Conservation (phyloP, 139 green algal genomes). For the Deuterostichococcus epilithicus region DNA sequence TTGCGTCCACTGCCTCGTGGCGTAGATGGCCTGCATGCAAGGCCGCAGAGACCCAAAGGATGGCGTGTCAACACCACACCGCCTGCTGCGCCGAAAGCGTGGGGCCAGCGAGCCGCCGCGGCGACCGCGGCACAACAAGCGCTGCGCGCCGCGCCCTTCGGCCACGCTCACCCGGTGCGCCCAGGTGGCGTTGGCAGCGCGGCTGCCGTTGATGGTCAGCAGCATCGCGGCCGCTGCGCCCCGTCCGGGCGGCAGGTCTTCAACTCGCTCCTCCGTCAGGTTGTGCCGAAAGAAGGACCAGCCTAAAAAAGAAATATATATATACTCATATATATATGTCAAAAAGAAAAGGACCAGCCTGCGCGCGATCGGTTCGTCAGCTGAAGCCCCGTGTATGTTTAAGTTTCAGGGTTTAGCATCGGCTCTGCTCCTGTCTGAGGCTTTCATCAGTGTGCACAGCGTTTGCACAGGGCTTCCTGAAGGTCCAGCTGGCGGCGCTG, state of each 20-base stretch:
- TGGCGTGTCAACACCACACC: too few species aligned
- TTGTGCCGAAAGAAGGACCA: background rate
- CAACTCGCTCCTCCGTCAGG: background rate
- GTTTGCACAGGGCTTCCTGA: background rate
- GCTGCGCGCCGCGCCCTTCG: background rate
- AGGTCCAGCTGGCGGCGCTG: background rate
- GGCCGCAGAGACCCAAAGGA: too few species aligned
- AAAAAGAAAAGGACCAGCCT: too few species aligned
- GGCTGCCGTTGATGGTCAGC: background rate
- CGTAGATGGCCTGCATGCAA: too few species aligned
- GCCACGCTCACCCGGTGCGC: background rate
- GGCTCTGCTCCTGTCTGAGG: background rate
- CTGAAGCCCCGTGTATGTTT: background rate
- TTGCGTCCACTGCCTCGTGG: too few species aligned
- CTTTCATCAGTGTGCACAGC: background rate
- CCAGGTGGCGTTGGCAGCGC: background rate
- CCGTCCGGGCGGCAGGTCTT: background rate
- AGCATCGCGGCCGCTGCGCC: background rate
- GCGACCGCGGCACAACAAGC: too few species aligned
- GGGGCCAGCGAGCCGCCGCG: too few species aligned
- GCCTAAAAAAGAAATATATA: background rate
- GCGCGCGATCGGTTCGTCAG: too few species aligned
- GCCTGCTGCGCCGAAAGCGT: too few species aligned
- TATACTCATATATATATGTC: conserved; percentile 10
- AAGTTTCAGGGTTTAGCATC: background rate